These are phyloP conservation scores for Acanthamoeba lenticulata DNA, from an alignment of 208 protist species.

Conservation along the genomic window DNA sequence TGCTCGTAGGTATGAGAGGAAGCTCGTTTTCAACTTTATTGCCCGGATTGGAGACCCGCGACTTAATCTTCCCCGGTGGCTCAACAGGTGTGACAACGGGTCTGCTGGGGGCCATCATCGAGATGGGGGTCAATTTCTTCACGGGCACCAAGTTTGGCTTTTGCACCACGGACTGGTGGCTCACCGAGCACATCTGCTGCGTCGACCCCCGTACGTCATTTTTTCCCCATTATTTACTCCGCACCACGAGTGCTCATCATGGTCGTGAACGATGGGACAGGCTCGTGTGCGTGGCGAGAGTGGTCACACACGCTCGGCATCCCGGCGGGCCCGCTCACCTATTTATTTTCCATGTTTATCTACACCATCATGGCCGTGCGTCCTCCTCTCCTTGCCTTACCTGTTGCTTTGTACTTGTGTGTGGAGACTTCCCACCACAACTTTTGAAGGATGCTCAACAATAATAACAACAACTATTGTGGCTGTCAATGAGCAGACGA, in stretches of 20 bases:
- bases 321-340: not conserved
- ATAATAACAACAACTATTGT: not conserved
- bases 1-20: constrained; percentile 8
- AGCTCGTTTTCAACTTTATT: too few species aligned
- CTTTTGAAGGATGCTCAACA: not conserved
- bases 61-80: not conserved
- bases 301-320: constrained; percentile 47
- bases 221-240: not conserved
- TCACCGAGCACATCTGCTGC: constrained; percentile 47
- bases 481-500: not conserved
- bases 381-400: not conserved
- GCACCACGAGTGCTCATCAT: not conserved
- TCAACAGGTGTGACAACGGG: not conserved
- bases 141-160: constrained; percentile 58
- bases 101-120: constrained; percentile 25
- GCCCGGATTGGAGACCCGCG: too few species aligned
- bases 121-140: constrained; percentile 42
- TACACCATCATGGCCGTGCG: constrained; percentile 33
- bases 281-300: not conserved
- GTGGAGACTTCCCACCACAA: not conserved
- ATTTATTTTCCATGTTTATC: constrained; percentile 61
- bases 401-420: not conserved
- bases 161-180: constrained; percentile 40
- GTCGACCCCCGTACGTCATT: not conserved
- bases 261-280: not conserved